Evolutionary conservation across 2,329 filamentous ascomycete genomes (phyloP), one percentile per base, ranked within the genome.

Genomic region (Fusarium redolens): DNA sequence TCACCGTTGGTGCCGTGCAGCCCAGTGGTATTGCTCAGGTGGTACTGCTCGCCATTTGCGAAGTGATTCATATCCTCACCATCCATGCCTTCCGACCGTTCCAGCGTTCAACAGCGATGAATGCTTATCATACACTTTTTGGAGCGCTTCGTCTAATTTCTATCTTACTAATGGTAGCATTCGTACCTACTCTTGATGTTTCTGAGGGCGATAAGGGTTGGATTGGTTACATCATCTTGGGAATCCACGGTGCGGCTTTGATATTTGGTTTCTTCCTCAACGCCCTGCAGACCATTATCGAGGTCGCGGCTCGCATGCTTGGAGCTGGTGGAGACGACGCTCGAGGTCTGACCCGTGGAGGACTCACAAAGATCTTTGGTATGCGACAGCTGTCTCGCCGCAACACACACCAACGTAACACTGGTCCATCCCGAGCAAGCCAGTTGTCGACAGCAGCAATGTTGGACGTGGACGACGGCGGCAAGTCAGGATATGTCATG

Each of bases 261-360:
- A 87, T 97, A 6, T 93, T 98, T 76, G 96, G 94, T 4, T 99
- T 98, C 84, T 93, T 98, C 80, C 85, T 99, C 60, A 97, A 97
- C 79, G 93, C 96, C 3, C 81, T 97, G 11, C 95, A 97, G 80
- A 98, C 96, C 0, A 87, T 97, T 45, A 89, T 98, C 44, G 96
- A 99, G 81, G 94, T 99, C 13, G 86, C 92, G 55, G 95, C 95
- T 31, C 90, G 96, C 59, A 86, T 96, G 78, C 88, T 93, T 31
- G 96, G 96, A 41, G 95, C 93, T 37, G 96, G 95, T 54, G 92
- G 92, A 28, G 92, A 96, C 74, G 90, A 92, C 73, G 85, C 87
- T 43, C 88, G 87, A 57, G 92, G 92, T 43, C 90, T 92, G 72
- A 90, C 91, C 56, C 87, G 94, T 79, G 96, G 96, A 78, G 96